Percentiles rank a stretch among this genome's conserved stretches.
Conservation (phyloP, 176 grass and related monocot species). For the Aegilops speltoides region DNA sequence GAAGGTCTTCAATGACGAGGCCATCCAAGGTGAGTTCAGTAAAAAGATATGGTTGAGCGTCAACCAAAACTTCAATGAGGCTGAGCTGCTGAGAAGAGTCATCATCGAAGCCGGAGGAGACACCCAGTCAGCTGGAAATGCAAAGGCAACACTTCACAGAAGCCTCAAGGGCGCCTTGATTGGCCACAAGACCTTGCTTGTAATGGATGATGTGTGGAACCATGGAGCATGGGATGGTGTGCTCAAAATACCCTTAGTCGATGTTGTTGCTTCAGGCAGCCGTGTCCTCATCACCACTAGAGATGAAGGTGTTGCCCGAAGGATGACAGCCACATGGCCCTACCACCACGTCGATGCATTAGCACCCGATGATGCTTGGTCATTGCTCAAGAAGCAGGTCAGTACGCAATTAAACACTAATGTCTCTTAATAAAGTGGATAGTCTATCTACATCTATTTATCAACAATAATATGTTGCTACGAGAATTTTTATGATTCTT, state of each 20-base stretch:
- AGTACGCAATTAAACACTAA: neutral
- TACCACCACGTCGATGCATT: neutral
- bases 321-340: neutral
- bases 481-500: neutral
- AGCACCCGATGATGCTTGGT: neutral
- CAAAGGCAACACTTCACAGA: neutral
- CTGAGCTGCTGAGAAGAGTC: neutral
- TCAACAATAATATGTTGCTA: neutral
- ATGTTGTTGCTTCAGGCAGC: neutral
- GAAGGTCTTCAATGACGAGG: neutral
- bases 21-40: neutral
- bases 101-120: neutral
- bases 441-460: neutral
- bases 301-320: neutral
- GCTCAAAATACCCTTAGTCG: neutral
- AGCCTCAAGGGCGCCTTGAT: neutral
- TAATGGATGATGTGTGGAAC: neutral
- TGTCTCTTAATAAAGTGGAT: neutral
- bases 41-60: constrained; percentile 1
- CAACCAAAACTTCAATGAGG: neutral
- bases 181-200: neutral
- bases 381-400: neutral
- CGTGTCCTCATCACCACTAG: neutral
- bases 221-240: neutral
- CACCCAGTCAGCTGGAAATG: neutral